Percentiles rank a stretch among this genome's conserved stretches.
phyloP scores from a whole-genome alignment of 192 early-diverging fungal species.

The Coemansia sp. region DNA sequence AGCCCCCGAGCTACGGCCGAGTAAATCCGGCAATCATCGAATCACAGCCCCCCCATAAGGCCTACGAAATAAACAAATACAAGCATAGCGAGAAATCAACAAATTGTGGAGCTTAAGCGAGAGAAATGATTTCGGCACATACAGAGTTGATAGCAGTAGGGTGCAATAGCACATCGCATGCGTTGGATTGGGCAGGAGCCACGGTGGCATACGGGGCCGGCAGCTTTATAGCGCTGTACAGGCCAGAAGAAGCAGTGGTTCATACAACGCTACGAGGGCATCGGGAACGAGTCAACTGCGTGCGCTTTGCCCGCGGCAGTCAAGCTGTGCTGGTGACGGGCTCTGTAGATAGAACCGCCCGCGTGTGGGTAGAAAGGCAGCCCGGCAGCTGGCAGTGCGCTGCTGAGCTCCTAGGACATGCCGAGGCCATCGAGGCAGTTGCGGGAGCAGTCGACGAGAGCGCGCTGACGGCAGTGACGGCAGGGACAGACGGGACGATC shows the following conservation, averaged over 20 bases:
- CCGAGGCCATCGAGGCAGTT: slow-evolving; percentile 63
- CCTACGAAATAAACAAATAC: too few relatives aligned
- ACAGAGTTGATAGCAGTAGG: slow-evolving; percentile 32
- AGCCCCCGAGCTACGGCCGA: too few relatives aligned
- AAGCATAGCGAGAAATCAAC: too few relatives aligned
- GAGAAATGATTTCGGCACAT: slow-evolving; percentile 2
- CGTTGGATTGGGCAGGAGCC: slow-evolving; percentile 21
- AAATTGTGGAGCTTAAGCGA: too few relatives aligned
- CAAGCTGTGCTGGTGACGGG: slow-evolving; percentile 63
- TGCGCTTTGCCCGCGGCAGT: slow-evolving; percentile 58
- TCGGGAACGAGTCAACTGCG: slow-evolving; percentile 70
- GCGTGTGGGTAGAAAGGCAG: slow-evolving; percentile 63
- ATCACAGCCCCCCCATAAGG: too few relatives aligned
- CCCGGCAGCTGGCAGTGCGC: slow-evolving; percentile 58
- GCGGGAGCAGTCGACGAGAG: slow-evolving; percentile 18
- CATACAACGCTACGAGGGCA: slow-evolving; percentile 71
- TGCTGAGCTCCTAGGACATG: slow-evolving; percentile 66
- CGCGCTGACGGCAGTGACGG: slow-evolving; percentile 14
- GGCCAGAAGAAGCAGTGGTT: slow-evolving; percentile 58
- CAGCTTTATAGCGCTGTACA: slow-evolving; percentile 67
- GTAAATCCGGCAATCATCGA: too few relatives aligned
- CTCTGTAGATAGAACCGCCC: slow-evolving; percentile 73
- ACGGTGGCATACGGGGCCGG: slow-evolving; percentile 70
- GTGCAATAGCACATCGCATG: slow-evolving; percentile 46
- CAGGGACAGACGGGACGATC: slow-evolving; percentile 25